phyloP scores from a whole-genome alignment of 371 early-diverging fungal species.

The Mucor saturninus region DNA sequence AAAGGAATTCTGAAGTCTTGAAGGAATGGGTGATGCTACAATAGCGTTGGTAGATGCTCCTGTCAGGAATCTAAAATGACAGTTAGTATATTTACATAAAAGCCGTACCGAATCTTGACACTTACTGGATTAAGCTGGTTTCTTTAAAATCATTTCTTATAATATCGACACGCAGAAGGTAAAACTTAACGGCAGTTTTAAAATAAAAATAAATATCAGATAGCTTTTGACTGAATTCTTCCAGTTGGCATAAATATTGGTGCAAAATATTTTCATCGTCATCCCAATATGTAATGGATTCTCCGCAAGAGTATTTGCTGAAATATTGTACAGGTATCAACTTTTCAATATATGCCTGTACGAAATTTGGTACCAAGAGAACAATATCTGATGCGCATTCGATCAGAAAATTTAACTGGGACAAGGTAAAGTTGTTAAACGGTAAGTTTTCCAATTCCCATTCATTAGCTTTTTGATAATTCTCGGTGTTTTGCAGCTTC shows the following conservation, averaged over 20 bases:
- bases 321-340: constrained; percentile 26
- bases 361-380: constrained; percentile 12
- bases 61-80: neutral
- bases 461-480: neutral
- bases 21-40: constrained; percentile 7
- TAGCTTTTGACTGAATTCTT: constrained; percentile 28
- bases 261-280: constrained; percentile 26
- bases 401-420: constrained; percentile 23
- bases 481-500: neutral
- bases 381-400: constrained; percentile 18
- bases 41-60: neutral
- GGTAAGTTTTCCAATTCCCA: constrained; percentile 1
- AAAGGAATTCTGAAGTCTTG: neutral
- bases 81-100: neutral
- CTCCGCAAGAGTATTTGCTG: neutral
- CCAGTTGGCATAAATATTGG: constrained; percentile 22
- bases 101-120: neutral
- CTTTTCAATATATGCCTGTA: constrained; percentile 27
- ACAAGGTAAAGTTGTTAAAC: constrained; percentile 24
- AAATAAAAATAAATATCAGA: constrained; percentile 21
- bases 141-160: constrained; percentile 27
- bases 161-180: constrained; percentile 32
- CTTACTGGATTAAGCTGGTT: constrained; percentile 31
- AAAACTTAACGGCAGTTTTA: constrained; percentile 26
- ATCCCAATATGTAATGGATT: constrained; percentile 28